Evolutionary conservation across 768 basidiomycete genomes (phyloP), one percentile per base, ranked within the genome.

Genomic region (Boletus barrowsii): DNA sequence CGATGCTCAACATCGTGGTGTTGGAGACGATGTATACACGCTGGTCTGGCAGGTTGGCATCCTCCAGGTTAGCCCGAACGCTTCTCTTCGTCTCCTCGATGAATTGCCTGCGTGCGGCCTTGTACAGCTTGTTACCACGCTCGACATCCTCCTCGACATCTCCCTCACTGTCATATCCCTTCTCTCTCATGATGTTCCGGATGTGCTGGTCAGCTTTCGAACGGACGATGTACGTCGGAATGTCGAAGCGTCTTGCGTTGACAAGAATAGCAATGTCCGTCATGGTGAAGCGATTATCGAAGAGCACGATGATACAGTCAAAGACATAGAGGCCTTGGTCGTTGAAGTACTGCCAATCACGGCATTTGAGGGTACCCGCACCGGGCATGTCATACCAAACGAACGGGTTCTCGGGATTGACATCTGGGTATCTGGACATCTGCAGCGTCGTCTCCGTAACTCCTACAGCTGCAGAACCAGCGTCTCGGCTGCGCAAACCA

Each of bases 161-260:
- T 10, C 36, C 63, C 0, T 67, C 65, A 20, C 51, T 55, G 4
- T 68, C 52, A 20, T 66, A 63, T 0, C 63, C 65, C 51, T 41
- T 64, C 0, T 69, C 62, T n/a, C 0, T 58, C 67, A 67, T 64
- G 35, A 56, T 4, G 22, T 67, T 67, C 20, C 42, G 45, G 33
- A 69, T 65, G 29, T 71, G 68, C n/a, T 63, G 66, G 49, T 74
- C 72, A 0, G 73, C 64, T 47, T 75, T 72, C 15, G 73, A 74
- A 2, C 72, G 73, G 20, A 73, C 68, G 35, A 74, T 69, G 44
- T 66, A 69, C 0, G 63, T 62, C 4, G 74, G 70, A 30, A 74
- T 73, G 0, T 65, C 59, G 58, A 65, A 71, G 4, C 59, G 63
- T 29, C 50, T 60, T 49, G 65, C 68, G 50, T 69, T 70, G 8